Percentiles rank a stretch among this genome's conserved stretches.
These are phyloP conservation scores for Crepidotus variabilis DNA, from an alignment of 768 basidiomycete genomes.

Conservation along the genomic window DNA sequence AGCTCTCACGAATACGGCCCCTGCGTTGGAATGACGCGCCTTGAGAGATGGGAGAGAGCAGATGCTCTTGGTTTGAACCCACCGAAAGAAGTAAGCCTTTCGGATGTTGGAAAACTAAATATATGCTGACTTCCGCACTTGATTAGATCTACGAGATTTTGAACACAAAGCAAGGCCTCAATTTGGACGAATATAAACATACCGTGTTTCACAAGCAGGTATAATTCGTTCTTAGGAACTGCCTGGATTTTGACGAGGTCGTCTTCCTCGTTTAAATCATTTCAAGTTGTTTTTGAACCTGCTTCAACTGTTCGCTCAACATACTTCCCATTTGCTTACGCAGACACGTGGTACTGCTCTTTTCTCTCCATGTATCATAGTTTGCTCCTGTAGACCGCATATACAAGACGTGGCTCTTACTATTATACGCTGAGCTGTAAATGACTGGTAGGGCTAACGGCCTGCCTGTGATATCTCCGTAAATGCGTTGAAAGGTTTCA, in stretches of 20 bases:
- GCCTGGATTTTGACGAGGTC: not conserved
- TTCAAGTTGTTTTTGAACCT: not conserved
- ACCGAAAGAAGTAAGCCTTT: constrained; percentile 62
- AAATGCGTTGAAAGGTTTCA: too few species aligned
- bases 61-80: constrained; percentile 74
- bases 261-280: not conserved
- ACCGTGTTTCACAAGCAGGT: constrained; percentile 53
- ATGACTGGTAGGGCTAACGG: too few species aligned
- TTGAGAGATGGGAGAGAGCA: constrained; percentile 89
- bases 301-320: too few species aligned
- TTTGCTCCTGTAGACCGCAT: too few species aligned
- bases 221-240: constrained; percentile 22
- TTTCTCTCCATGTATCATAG: too few species aligned
- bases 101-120: not conserved
- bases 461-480: too few species aligned
- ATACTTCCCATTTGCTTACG: too few species aligned
- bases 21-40: constrained; percentile 71
- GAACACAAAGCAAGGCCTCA: constrained; percentile 58
- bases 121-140: not conserved
- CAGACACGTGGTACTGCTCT: too few species aligned
- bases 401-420: too few species aligned
- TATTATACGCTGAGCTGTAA: too few species aligned
- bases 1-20: constrained; percentile 82
- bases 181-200: constrained; percentile 50
- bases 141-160: constrained; percentile 55